phyloP scores from a whole-genome alignment of 371 early-diverging fungal genomes.

The Mortierella sp. region DNA sequence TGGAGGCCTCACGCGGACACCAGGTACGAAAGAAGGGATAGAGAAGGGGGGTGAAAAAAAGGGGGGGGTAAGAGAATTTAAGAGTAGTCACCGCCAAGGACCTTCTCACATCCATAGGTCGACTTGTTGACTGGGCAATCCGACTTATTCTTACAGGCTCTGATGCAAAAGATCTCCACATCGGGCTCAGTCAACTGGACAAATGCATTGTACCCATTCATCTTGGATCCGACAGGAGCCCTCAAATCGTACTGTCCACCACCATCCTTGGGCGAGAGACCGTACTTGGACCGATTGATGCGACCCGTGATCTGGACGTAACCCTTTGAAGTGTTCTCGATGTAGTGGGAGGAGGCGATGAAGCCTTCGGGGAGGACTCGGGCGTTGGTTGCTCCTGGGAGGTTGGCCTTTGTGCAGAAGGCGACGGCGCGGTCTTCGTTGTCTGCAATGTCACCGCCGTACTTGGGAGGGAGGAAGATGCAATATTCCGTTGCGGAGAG shows the following conservation, averaged over 20 bases:
- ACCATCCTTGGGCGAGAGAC: too few species aligned
- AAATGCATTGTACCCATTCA: slow-evolving; percentile 64
- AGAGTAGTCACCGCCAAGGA: slow-evolving; percentile 31
- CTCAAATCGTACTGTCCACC: slow-evolving; percentile 68
- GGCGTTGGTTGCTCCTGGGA: slow-evolving; percentile 52
- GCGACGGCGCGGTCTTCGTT: slow-evolving; percentile 58
- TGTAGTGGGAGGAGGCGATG: slow-evolving; percentile 63
- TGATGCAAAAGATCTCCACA: slow-evolving; percentile 63
- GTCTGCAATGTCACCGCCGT: slow-evolving; percentile 22
- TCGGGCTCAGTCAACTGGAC: slow-evolving; percentile 69
- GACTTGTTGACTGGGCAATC: slow-evolving; percentile 39
- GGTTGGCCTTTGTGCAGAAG: slow-evolving; percentile 61
- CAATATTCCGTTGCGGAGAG: slow-evolving; percentile 64
- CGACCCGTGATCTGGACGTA: slow-evolving; percentile 72
- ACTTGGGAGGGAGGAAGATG: slow-evolving; percentile 62
- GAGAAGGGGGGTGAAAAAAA: too few species aligned
- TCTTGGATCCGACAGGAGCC: slow-evolving; percentile 63
- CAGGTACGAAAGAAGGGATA: too few species aligned
- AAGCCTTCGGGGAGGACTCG: slow-evolving; percentile 59
- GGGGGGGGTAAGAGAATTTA: background rate
- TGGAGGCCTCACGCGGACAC: too few species aligned
- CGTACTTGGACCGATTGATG: slow-evolving; percentile 61
- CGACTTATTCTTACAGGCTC: slow-evolving; percentile 63
- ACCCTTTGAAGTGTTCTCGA: slow-evolving; percentile 56
- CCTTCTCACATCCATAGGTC: slow-evolving; percentile 22